phyloP scores from a whole-genome alignment of 805 yeast genomes.

The Lachancea mirantina region DNA sequence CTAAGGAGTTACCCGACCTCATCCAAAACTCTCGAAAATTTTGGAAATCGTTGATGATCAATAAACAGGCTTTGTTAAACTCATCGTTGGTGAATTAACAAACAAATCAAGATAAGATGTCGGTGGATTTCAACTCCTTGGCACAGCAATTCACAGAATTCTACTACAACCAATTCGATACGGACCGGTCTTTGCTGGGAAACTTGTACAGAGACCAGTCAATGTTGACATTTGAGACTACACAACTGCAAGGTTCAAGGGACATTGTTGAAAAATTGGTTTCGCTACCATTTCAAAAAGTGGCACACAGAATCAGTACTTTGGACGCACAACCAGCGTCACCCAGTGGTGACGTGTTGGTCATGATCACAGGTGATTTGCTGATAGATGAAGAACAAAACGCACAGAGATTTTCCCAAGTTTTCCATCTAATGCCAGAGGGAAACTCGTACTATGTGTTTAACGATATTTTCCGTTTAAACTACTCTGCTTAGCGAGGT shows the following conservation, averaged over 20 bases:
- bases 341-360: conserved; percentile 85
- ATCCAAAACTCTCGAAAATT: conserved; percentile 4
- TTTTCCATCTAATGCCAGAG: conserved; percentile 93
- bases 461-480: conserved; percentile 94
- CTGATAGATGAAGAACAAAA: conserved; percentile 87
- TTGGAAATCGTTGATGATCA: too few species aligned
- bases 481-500: conserved; percentile 70
- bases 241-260: conserved; percentile 91
- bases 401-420: conserved; percentile 95
- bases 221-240: conserved; percentile 93
- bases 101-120: conserved; percentile 12
- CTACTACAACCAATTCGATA: conserved; percentile 91
- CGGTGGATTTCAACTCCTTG: conserved; percentile 41
- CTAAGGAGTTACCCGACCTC: too few species aligned
- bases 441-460: conserved; percentile 86
- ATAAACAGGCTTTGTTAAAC: too few species aligned
- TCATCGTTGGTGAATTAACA: too few species aligned
- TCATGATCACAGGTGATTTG: conserved; percentile 95
- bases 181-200: conserved; percentile 87
- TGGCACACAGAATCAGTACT: conserved; percentile 87
- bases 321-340: conserved; percentile 98
- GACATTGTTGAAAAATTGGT: conserved; percentile 87
- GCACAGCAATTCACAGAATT: conserved; percentile 83
- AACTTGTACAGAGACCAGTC: conserved; percentile 93
- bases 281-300: conserved; percentile 86